phyloP scores from a whole-genome alignment of 495 filamentous ascomycete species.

The Aspergillus indologenus region DNA sequence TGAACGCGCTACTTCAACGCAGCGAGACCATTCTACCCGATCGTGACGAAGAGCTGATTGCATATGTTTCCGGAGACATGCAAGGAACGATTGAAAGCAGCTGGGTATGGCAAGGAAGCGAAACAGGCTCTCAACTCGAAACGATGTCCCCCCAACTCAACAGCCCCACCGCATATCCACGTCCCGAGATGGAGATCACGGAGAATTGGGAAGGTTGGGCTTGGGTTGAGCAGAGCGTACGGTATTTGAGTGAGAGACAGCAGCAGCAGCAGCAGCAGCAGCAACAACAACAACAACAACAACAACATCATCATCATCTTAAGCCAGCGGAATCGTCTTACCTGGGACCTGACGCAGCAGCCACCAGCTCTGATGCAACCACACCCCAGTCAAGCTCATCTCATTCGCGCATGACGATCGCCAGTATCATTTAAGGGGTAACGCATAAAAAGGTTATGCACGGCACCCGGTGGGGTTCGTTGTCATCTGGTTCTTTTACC shows the following conservation, averaged over 20 bases:
- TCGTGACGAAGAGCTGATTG: constrained; percentile 87
- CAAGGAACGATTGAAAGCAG: constrained; percentile 75
- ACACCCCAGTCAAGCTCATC: constrained; percentile 34
- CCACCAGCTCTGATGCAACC: constrained; percentile 39
- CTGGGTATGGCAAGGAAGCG: constrained; percentile 84
- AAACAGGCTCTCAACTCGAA: constrained; percentile 42
- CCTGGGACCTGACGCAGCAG: constrained; percentile 32
- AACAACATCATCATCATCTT: neutral
- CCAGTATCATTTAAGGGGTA: constrained; percentile 62
- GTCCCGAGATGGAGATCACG: constrained; percentile 4
- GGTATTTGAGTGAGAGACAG: constrained; percentile 44
- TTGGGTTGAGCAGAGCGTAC: constrained; percentile 48
- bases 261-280: constrained; percentile 27
- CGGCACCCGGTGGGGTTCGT: too few species aligned
- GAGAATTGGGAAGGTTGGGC: constrained; percentile 54
- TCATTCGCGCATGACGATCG: constrained; percentile 69
- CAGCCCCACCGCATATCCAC: constrained; percentile 8
- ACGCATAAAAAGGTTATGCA: neutral
- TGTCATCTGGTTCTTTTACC: too few species aligned
- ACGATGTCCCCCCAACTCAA: constrained; percentile 20
- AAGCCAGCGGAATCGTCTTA: constrained; percentile 28
- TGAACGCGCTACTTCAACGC: constrained; percentile 58
- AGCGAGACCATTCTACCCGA: constrained; percentile 52
- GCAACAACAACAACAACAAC: constrained; percentile 13
- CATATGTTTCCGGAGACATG: constrained; percentile 84